Base-by-base conservation (phyloP, 768 basidiomycete genomes). In the Phylloporus scabripes region DNA sequence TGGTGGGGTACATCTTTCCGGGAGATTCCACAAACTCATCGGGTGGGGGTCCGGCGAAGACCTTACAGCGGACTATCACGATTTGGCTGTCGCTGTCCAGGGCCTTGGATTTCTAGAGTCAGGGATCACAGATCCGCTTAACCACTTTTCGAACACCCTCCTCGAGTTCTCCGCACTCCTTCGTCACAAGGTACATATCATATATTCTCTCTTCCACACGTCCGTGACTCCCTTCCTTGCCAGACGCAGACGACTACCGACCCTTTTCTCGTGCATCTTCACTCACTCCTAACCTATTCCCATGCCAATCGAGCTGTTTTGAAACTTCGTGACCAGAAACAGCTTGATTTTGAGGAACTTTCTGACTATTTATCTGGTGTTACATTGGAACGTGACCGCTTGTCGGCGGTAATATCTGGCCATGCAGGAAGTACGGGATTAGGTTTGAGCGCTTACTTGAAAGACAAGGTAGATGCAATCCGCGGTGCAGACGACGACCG, bases 91-190 rank as follows among this genome's bases (percentile, higher is more conserved):
- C 54, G 87, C 92, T 37, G 92, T 96, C 41, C 95, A 98, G 66
- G 95, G 94, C 44, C 79, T 99, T 52, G 96, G 95, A 57, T 98
- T 97, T 72, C 79, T 99, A 55, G 96, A 99, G 69, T 92, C 90
- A 54, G 96, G 96, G 33, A 99, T 99, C 56, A 99, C 96, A 40
- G 96, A 99, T 61, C 94, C 92, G 1, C 72, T 99, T 57, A 95
- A 95, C 62, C 86, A 95, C 64, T 98, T 98, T 59, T 96, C 95
- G 26, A 94, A 95, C 64, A 93, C 92, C 1, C 74, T 99, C 46
- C 77, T 97, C 32, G 94, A 98, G 66, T 97, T 97, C 64, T 96
- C 94, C 2, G 87, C 92, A 0, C 70, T 95, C 18, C 67, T 94
- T 33, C 83, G 92, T 47, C 90, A 95, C 62, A 80, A 81, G 58